Base-by-base conservation (phyloP, 441 rosid genomes). In the Adansonia grandidieri region DNA sequence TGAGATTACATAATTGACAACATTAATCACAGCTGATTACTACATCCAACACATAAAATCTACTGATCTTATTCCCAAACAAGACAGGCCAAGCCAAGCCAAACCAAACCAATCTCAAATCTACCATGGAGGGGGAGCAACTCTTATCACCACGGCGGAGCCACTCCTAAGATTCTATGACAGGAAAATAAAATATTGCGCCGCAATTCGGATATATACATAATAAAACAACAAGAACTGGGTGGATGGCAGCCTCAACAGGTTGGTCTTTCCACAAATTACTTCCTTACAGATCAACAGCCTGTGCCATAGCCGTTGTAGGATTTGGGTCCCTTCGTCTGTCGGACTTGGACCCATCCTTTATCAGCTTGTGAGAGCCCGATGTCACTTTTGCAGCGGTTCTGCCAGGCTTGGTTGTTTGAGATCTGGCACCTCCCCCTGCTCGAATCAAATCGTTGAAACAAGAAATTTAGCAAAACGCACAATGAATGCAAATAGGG, bases 301-400 rank as follows among this genome's bases (percentile, higher is more conserved):
- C 83, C 83, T 81, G 85, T 67, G 87, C 84, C 13, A 78, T 83
- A 78, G 88, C 73, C 75, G 84, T 88, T 75, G 78, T 66, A 56
- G 83, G 87, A 44, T 86, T 84, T 0, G 82, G 77, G 76, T 85
- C 84, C 42, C 85, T 78, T 81, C 71, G 81, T 76, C 75, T 84
- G 42, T 79, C 87, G 57, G 78, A 77, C 72, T 81, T 82, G 54
- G 86, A 62, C 78, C 77, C 85, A 42, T 86, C 86, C 80, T 73
- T 85, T 71, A 54, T 48, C 45, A 73, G 66, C 68, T 85, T 89
- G 15, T 85, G 86, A 54, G 87, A 78, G 44, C 87, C 76, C 2
- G 87, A 80, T 5, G 74, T 78, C 44, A 77, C 85, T 80, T 82
- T 87, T 10, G 76, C 82, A 50, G 80, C 83, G 64, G 82, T 74